phyloP scores from a whole-genome alignment of 192 early-diverging fungal species.

The Podila epigama region DNA sequence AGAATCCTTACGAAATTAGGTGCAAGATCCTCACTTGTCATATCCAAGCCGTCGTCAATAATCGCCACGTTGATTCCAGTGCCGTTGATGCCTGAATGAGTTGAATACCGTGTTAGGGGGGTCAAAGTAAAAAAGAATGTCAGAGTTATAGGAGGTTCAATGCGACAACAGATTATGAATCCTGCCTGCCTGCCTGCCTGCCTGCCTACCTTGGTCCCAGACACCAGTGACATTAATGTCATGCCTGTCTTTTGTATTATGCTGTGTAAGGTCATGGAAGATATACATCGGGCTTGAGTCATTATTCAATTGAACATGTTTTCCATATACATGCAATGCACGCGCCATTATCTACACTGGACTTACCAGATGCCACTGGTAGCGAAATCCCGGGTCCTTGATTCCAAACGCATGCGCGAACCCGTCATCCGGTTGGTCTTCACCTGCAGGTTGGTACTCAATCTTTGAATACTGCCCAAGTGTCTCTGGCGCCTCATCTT shows the following conservation, averaged over 20 bases:
- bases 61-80: slow-evolving; percentile 87
- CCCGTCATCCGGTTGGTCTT: slow-evolving; percentile 18
- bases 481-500: too few species aligned
- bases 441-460: slow-evolving; percentile 21
- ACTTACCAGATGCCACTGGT: slow-evolving; percentile 86
- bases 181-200: not conserved
- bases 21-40: slow-evolving; percentile 79
- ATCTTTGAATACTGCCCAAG: not conserved
- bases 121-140: not conserved
- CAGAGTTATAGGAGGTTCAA: not conserved
- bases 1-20: slow-evolving; percentile 83
- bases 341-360: not conserved
- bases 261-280: not conserved
- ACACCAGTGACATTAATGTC: slow-evolving; percentile 95
- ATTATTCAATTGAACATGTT: too few species aligned
- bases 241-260: slow-evolving; percentile 59
- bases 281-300: too few species aligned
- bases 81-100: slow-evolving; percentile 90
- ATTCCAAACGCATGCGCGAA: slow-evolving; percentile 52
- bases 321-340: too few species aligned
- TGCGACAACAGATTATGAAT: not conserved
- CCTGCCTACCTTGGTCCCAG: slow-evolving; percentile 71
- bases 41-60: slow-evolving; percentile 96
- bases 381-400: slow-evolving; percentile 73
- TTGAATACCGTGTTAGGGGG: too few species aligned